Base-by-base conservation (phyloP, 164 flowering plant species). In the Magnolia kwangsiensis region DNA sequence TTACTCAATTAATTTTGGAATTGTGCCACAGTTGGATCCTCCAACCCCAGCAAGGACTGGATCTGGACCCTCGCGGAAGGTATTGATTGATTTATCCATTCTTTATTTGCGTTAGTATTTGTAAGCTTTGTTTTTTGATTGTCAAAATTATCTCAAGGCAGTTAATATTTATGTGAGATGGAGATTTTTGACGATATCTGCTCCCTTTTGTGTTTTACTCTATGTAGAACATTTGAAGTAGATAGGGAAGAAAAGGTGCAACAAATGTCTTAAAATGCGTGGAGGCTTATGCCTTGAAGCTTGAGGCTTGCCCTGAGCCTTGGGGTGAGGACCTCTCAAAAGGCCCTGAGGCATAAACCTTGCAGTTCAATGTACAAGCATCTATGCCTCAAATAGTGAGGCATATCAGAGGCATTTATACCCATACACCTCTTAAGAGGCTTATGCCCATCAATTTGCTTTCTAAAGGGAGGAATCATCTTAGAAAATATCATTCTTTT, bases 21-120 rank as follows among this genome's bases (percentile, higher is more conserved):
- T 72, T 74, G 55, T 75, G 23, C 75, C 59, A 11, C 73, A 91
- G 95, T 71, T 88, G 84, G 81, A 84, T 80, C 85, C 89, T 76
- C 90, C 95, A 64, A 67, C 83, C 21, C 78, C 87, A 1, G 77
- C 86, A 82, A 85, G 85, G 83, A 82, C 83, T 80, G 86, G 90
- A 37, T 88, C 91, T 65, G 93, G 92, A 74, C 84, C 85, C 49
- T 84, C 88, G 24, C 67, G 95, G 72, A 91, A 91, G 95, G 95
- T 91, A 81, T 14, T 68, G 7, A 31, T 14, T 5, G 16, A 14
- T 11, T 31, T 27, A 64, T 64, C 23, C 20, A 20, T 19, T 64
- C 7, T 64, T 55, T 11, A 37, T 37, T 55, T 55, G 16, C 61
- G 1, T 7, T 8, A 55, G 13, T 8, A 10, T 55, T 55, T 20